phyloP scores from a whole-genome alignment of 441 rosid genomes.

The Populus tomentosa region DNA sequence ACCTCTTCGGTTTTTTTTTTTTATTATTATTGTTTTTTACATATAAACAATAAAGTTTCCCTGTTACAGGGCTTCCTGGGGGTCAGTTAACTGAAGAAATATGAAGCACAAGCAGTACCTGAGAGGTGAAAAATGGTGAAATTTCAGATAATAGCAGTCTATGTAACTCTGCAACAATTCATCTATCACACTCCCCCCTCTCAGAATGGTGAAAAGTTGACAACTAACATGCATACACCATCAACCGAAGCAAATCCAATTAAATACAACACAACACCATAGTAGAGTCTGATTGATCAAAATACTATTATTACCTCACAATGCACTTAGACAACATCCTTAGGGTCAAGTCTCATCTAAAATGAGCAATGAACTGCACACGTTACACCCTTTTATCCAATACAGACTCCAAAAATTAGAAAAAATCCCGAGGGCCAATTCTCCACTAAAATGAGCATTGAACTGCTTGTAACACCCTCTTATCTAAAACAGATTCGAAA shows the following conservation, averaged over 20 bases:
- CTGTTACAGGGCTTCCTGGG: not conserved
- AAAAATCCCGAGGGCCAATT: not conserved
- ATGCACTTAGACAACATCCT: not conserved
- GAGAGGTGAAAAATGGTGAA: not conserved
- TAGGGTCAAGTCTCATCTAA: not conserved
- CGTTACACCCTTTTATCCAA: not conserved
- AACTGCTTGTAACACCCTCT: not conserved
- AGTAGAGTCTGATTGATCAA: not conserved
- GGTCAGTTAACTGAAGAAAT: not conserved
- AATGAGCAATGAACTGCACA: not conserved
- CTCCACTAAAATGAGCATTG: not conserved
- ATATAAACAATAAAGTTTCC: not conserved
- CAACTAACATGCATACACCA: not conserved
- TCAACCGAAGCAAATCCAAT: not conserved
- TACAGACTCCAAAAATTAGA: not conserved
- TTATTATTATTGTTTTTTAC: not conserved
- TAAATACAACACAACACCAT: not conserved
- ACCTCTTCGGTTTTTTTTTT: not conserved
- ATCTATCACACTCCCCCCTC: not conserved
- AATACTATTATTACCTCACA: not conserved
- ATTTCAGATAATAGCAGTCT: not conserved
- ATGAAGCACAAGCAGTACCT: not conserved
- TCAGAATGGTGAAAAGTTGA: not conserved
- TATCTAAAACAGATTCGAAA: not conserved
- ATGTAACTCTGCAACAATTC: not conserved